These are phyloP conservation scores for Suhomyces sp. DNA, from an alignment of 805 yeast species.

Conservation along the genomic window DNA sequence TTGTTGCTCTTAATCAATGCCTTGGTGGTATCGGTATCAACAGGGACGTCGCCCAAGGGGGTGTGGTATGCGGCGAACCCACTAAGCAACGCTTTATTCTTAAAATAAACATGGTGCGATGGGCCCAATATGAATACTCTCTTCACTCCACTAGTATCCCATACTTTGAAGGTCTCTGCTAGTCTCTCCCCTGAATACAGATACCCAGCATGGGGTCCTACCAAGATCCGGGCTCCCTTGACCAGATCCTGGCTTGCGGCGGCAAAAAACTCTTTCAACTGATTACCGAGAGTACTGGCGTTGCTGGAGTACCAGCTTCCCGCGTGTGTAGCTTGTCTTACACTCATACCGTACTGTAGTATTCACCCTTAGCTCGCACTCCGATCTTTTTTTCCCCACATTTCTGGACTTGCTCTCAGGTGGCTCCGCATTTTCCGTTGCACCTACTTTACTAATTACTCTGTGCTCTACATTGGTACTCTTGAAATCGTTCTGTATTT, in stretches of 20 bases:
- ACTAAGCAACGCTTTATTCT: conserved; percentile 54
- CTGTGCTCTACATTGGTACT: not conserved
- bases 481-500: not conserved
- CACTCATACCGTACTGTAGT: conserved; percentile 9
- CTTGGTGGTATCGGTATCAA: conserved; percentile 51
- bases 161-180: conserved; percentile 69
- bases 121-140: conserved; percentile 87
- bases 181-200: conserved; percentile 74
- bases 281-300: conserved; percentile 40
- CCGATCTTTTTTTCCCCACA: not conserved
- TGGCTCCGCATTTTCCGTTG: not conserved
- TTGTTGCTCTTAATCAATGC: conserved; percentile 28
- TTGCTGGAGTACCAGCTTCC: conserved; percentile 82
- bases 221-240: conserved; percentile 37
- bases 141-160: conserved; percentile 57
- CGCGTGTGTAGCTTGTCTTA: conserved; percentile 77
- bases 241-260: conserved; percentile 43
- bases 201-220: conserved; percentile 83
- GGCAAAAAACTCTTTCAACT: conserved; percentile 48
- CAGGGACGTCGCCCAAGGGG: conserved; percentile 73
- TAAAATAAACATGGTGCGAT: conserved; percentile 83
- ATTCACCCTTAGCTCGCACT: not conserved
- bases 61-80: conserved; percentile 61
- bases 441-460: not conserved
- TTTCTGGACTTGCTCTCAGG: not conserved